Conservation (phyloP, 2,329 filamentous ascomycete genomes). For the Cylindrodendrum hubeiense region DNA sequence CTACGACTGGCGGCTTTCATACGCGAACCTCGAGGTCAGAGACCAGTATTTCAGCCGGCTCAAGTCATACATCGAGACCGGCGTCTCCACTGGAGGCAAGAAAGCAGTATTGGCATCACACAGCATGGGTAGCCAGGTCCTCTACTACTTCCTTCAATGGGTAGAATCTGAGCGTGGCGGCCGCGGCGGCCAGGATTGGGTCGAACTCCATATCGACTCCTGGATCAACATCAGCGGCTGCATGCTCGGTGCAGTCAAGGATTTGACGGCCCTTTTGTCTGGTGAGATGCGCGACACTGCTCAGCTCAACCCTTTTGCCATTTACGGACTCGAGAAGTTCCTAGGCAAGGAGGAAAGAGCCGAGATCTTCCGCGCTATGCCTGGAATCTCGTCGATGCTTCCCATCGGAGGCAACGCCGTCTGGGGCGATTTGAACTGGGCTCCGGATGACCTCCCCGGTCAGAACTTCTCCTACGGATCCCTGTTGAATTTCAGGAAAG, state of each 20-base stretch:
- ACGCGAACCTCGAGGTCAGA: slow-evolving; percentile 87
- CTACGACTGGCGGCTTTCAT: slow-evolving; percentile 94
- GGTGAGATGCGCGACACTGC: slow-evolving; percentile 99
- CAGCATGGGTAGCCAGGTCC: slow-evolving; percentile 97
- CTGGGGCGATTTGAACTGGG: slow-evolving; percentile 92
- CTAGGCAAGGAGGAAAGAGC: slow-evolving; percentile 89
- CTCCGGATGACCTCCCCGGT: slow-evolving; percentile 85
- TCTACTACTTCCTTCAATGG: slow-evolving; percentile 86
- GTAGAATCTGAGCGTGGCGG: slow-evolving; percentile 85
- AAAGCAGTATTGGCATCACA: slow-evolving; percentile 92
- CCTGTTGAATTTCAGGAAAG: slow-evolving; percentile 84
- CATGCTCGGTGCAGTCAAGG: slow-evolving; percentile 96
- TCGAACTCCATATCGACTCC: slow-evolving; percentile 88
- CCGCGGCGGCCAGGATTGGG: slow-evolving; percentile 87
- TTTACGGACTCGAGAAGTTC: slow-evolving; percentile 97
- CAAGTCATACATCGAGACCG: slow-evolving; percentile 91
- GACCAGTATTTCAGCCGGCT: slow-evolving; percentile 95
- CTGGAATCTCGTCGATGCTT: slow-evolving; percentile 95
- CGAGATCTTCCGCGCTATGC: slow-evolving; percentile 97
- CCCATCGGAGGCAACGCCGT: slow-evolving; percentile 93
- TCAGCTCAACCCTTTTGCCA: slow-evolving; percentile 94
- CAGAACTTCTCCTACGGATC: slow-evolving; percentile 83
- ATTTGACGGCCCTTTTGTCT: slow-evolving; percentile 88
- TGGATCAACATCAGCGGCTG: slow-evolving; percentile 99
- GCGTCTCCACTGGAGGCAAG: slow-evolving; percentile 76